Evolutionary conservation across 2,329 filamentous ascomycete genomes (phyloP).

Genomic region (Epichloe gansuensis): DNA sequence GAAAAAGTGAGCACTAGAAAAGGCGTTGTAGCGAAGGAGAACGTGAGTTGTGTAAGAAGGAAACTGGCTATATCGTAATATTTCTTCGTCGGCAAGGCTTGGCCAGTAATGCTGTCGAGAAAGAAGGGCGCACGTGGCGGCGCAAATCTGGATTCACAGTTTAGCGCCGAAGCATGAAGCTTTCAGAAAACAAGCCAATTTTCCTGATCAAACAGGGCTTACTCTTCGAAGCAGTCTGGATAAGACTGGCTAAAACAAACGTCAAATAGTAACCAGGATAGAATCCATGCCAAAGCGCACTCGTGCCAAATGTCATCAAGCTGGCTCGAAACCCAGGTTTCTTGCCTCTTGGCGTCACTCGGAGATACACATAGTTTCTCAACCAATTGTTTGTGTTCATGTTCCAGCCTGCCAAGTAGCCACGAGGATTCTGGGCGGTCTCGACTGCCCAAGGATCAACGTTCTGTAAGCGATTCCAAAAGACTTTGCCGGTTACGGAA

Average conservation of each 20-base stretch:
- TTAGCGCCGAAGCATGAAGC: background rate
- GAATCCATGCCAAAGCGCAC: constrained; percentile 96
- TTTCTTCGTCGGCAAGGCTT: constrained; percentile 57
- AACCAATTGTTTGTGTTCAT: constrained; percentile 98
- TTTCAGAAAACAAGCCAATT: background rate
- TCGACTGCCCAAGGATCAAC: constrained; percentile 80
- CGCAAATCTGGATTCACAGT: constrained; percentile 55
- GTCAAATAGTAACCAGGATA: constrained; percentile 91
- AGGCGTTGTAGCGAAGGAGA: constrained; percentile 72
- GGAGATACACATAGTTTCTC: constrained; percentile 87
- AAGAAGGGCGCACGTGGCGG: constrained; percentile 84
- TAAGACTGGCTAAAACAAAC: constrained; percentile 79
- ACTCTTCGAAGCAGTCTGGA: constrained; percentile 94
- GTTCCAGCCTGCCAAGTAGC: constrained; percentile 88
- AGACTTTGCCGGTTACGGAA: constrained; percentile 68
- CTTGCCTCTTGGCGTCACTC: constrained; percentile 87
- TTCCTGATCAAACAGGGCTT: constrained; percentile 24
- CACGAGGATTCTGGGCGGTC: constrained; percentile 83
- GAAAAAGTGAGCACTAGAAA: constrained; percentile 72
- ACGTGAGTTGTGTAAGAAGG: constrained; percentile 65
- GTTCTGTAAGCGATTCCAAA: constrained; percentile 81
- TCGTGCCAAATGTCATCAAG: constrained; percentile 85
- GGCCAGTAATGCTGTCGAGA: constrained; percentile 61
- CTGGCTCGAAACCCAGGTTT: constrained; percentile 95
- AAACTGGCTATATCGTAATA: constrained; percentile 78